Evolutionary conservation across 2,329 filamentous ascomycete genomes (phyloP).

Genomic region (Chlorencoelia australis): DNA sequence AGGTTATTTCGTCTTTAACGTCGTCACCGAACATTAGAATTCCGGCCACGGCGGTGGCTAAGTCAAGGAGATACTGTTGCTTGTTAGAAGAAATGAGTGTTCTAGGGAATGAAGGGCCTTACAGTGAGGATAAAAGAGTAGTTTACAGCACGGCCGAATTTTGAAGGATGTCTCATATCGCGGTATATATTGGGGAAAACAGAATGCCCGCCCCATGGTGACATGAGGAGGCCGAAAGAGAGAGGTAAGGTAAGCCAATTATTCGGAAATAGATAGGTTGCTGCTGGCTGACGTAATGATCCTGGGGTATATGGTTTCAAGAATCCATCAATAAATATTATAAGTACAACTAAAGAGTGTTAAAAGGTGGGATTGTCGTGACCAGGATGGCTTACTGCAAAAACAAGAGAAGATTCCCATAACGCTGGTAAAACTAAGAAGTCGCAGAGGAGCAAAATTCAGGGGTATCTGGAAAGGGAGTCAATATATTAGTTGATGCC

Average conservation of each 20-base stretch:
- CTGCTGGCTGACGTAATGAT: conserved; percentile 70
- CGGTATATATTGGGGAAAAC: conserved; percentile 81
- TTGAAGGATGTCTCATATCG: conserved; percentile 64
- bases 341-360: conserved; percentile 55
- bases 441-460: conserved; percentile 72
- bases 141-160: conserved; percentile 60
- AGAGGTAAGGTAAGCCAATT: conserved; percentile 81
- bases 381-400: conserved; percentile 53
- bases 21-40: conserved; percentile 77
- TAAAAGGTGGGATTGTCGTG: not conserved
- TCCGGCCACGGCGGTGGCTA: conserved; percentile 71
- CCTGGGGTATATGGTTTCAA: conserved; percentile 71
- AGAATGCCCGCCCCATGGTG: conserved; percentile 52
- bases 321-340: conserved; percentile 78
- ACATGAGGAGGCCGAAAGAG: conserved; percentile 85
- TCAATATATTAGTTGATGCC: too few species aligned
- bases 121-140: conserved; percentile 80
- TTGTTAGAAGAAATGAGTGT: conserved; percentile 1
- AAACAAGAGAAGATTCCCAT: conserved; percentile 87
- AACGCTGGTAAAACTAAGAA: conserved; percentile 83
- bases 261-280: conserved; percentile 70
- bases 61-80: conserved; percentile 63
- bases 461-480: too few species aligned
- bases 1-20: conserved; percentile 83
- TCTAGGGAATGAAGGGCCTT: conserved; percentile 25